Conservation (phyloP, 805 yeast genomes). For the Tetrapisispora fleetii region DNA sequence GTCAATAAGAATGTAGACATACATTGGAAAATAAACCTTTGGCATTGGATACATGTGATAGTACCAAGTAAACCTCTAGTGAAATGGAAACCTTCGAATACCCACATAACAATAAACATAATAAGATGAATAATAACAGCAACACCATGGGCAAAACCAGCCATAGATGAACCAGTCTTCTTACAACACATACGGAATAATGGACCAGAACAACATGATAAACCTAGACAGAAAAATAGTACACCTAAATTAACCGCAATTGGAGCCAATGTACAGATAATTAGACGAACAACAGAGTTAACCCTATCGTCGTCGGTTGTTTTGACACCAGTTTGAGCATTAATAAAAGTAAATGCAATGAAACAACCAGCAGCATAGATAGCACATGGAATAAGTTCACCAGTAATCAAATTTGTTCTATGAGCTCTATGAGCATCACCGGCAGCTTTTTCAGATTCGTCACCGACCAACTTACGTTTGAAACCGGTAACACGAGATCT, state of each 20-base stretch:
- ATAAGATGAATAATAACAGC: conserved; percentile 81
- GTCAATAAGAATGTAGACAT: conserved; percentile 72
- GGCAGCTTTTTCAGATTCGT: conserved; percentile 70
- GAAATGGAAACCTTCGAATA: conserved; percentile 84
- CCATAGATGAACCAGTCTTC: conserved; percentile 90
- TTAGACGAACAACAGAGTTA: conserved; percentile 61
- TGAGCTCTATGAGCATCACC: conserved; percentile 81
- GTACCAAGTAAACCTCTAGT: conserved; percentile 81
- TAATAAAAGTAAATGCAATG: conserved; percentile 69
- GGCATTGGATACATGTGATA: conserved; percentile 72
- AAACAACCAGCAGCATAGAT: conserved; percentile 72
- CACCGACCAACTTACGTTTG: conserved; percentile 64
- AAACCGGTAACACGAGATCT: conserved; percentile 83
- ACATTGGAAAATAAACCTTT: conserved; percentile 78
- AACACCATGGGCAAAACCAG: conserved; percentile 92
- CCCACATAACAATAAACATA: conserved; percentile 95
- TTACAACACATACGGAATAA: conserved; percentile 89
- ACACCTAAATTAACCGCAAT: conserved; percentile 85
- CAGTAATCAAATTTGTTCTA: conserved; percentile 58
- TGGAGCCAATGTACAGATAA: conserved; percentile 82
- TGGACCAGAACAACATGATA: conserved; percentile 98
- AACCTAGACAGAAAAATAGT: conserved; percentile 59
- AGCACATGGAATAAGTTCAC: conserved; percentile 63
- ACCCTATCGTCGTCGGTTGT: conserved; percentile 39
- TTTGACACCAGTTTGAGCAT: conserved; percentile 77